These are phyloP conservation scores for Coemansia sp. DNA, from an alignment of 192 early-diverging fungal genomes.

Conservation along the genomic window DNA sequence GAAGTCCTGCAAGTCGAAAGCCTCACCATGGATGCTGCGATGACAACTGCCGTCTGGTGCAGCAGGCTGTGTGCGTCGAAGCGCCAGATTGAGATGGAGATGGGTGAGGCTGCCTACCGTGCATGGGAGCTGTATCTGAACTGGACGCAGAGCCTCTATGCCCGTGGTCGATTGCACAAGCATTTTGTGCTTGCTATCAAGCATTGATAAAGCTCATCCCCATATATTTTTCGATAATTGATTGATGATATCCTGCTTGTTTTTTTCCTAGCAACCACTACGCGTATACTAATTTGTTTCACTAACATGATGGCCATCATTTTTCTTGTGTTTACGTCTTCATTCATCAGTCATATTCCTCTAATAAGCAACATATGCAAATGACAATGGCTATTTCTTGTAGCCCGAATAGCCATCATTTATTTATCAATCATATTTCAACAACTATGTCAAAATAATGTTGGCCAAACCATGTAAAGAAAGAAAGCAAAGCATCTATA, in stretches of 20 bases:
- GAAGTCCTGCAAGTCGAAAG: conserved; percentile 53
- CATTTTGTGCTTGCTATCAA: conserved; percentile 51
- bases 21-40: conserved; percentile 45
- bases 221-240: no score
- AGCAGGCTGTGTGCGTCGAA: conserved; percentile 38
- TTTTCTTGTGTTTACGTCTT: no score
- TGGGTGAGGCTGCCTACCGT: conserved; percentile 45
- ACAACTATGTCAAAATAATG: no score
- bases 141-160: conserved; percentile 53
- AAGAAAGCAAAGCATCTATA: no score
- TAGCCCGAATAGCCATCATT: no score
- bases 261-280: no score
- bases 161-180: conserved; percentile 46
- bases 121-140: conserved; percentile 55
- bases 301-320: background rate
- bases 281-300: background rate
- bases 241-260: no score
- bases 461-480: no score
- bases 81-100: conserved; percentile 50
- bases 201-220: conserved; percentile 10
- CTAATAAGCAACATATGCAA: no score
- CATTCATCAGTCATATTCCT: no score
- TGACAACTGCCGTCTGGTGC: conserved; percentile 47
- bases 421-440: no score
- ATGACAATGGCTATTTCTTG: no score